Evolutionary conservation across 495 filamentous ascomycete genomes (phyloP), one percentile per base, ranked within the genome.

Genomic region (Trichocladium antarcticum): DNA sequence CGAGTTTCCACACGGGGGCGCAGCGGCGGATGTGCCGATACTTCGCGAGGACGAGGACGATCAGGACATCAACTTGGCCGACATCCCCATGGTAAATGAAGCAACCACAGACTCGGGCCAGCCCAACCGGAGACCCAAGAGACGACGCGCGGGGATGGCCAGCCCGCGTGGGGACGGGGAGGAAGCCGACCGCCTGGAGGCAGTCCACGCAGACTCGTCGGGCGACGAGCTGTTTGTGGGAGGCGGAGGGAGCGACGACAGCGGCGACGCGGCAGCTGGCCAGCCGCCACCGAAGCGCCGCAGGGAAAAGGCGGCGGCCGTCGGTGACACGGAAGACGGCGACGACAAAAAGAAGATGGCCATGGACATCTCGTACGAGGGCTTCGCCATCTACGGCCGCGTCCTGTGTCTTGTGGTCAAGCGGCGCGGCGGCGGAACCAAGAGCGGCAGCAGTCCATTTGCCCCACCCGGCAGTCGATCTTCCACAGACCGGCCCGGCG

Each of bases 381-480:
- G 92, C 28, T 98, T 95, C 65, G 82, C 80, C 57, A 96, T 98
- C 63, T 89, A 92, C 67, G 86, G 90, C 7, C 83, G 87, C 50
- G 85, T 94, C 27, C 71, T 98, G 32, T 97, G 89, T 62, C 69
- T 98, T 32, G 80, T 97, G 12, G 83, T 98, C 52, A 90, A 93
- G 64, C 55, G 65, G 42, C 68, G 67, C 43, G 59, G 73, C 53
- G 53, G 55, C 50, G 39, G 19, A 42, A 53, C 47, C 45, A 59
- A 52, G 47, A 55, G 52, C 44, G 56, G 58, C 45, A 57, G 57
- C 40, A 42, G 54, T 56, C 4, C 24, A 4, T 55, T 57, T 40
- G 58, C 56, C 57, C 11, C n/a, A 8, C 21, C 49, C 28, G 58
- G 65, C 47, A 58, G 58, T 14, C 57, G 44, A 45, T 53, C 58